These are phyloP conservation scores for Coniochaeta sp. DNA, from an alignment of 2,329 filamentous ascomycete genomes.

Conservation along the genomic window DNA sequence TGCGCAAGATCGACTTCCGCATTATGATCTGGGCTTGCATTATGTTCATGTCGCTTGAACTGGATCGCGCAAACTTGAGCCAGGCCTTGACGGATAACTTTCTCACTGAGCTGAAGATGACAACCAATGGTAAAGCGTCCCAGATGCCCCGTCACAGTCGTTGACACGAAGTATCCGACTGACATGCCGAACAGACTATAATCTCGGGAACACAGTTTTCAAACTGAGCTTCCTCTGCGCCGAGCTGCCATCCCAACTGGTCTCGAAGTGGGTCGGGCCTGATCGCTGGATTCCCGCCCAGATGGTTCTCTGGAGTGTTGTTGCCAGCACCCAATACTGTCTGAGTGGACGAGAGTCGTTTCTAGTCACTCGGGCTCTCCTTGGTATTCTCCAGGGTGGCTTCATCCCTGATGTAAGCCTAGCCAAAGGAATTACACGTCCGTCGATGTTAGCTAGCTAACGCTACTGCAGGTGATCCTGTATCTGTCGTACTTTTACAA, in stretches of 20 bases:
- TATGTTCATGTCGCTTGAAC: conserved; percentile 39
- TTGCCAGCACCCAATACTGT: conserved; percentile 40
- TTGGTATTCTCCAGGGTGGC: conserved; percentile 36
- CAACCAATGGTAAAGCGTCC: conserved; percentile 30
- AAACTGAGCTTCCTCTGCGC: conserved; percentile 42
- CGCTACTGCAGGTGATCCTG: conserved; percentile 21
- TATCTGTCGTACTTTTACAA: conserved; percentile 39
- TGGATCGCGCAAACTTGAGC: conserved; percentile 38
- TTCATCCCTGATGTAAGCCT: conserved; percentile 35
- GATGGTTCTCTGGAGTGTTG: conserved; percentile 48
- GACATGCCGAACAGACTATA: conserved; percentile 26
- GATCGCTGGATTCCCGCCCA: conserved; percentile 55
- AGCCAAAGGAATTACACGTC: background rate
- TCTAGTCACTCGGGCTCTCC: conserved; percentile 26
- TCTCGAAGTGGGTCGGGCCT: conserved; percentile 49
- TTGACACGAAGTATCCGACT: background rate
- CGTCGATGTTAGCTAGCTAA: background rate
- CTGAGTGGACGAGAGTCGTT: conserved; percentile 29
- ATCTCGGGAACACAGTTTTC: conserved; percentile 42
- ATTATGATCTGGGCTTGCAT: conserved; percentile 2
- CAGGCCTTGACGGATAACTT: conserved; percentile 43
- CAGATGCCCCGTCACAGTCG: background rate
- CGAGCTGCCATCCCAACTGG: conserved; percentile 54
- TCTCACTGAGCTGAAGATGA: conserved; percentile 31
- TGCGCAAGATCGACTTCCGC: conserved; percentile 1